Conservation (phyloP, 306 rosid genomes). For the Rosa lucieae region DNA sequence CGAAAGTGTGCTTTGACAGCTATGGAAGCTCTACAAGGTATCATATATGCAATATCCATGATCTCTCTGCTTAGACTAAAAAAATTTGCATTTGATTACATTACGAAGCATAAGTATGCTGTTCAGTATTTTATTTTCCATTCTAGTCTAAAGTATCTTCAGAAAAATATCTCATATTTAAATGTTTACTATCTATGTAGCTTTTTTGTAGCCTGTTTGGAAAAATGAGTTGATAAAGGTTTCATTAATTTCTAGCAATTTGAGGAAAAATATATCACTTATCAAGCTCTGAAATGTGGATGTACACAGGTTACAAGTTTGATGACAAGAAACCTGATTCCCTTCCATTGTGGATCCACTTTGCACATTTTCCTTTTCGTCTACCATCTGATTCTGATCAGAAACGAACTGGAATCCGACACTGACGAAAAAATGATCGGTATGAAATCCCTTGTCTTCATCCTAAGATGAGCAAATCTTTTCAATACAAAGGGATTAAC, state of each 20-base stretch:
- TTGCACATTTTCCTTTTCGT: too few species aligned
- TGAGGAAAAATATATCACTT: not conserved
- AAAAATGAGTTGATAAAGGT: not conserved
- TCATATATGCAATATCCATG: not conserved
- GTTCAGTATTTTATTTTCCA: not conserved
- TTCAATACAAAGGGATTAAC: too few species aligned
- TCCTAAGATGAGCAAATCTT: too few species aligned
- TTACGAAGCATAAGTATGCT: not conserved
- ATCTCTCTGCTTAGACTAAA: not conserved
- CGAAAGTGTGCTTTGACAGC: constrained; percentile 64
- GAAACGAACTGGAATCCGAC: too few species aligned
- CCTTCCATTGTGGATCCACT: too few species aligned
- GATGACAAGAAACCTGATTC: too few species aligned
- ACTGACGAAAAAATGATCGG: too few species aligned
- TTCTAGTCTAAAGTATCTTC: not conserved
- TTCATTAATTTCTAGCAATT: not conserved
- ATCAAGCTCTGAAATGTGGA: constrained; percentile 20
- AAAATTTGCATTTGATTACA: not conserved
- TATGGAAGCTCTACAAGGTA: constrained; percentile 70
- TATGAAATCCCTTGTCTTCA: too few species aligned
- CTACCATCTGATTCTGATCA: too few species aligned
- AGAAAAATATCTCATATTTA: not conserved
- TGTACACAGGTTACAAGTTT: constrained; percentile 70
- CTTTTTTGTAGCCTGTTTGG: not conserved
- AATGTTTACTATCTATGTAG: not conserved